phyloP scores from a whole-genome alignment of 208 protist species.

The Trypanosoma congolense region DNA sequence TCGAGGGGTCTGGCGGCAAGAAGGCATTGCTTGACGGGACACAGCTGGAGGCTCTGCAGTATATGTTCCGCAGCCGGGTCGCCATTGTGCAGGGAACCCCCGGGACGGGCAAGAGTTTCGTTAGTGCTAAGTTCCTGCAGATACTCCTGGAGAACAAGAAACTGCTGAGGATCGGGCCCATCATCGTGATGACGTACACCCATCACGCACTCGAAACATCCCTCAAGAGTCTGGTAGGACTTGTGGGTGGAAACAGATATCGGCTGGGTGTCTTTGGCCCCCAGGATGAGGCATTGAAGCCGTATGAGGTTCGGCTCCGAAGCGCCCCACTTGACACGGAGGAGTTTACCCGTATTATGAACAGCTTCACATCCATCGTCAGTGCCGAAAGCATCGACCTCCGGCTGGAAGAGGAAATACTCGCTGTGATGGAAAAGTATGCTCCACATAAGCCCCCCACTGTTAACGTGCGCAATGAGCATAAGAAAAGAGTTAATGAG shows the following conservation, averaged over 20 bases:
- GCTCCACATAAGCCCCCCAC: neutral
- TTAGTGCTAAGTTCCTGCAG: constrained; percentile 28
- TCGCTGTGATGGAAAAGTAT: constrained; percentile 4
- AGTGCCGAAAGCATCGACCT: neutral
- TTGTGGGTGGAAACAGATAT: neutral
- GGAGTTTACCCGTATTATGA: neutral
- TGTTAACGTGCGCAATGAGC: too few relatives aligned
- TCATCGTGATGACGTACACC: constrained; percentile 27
- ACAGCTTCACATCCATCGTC: neutral
- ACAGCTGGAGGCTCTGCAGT: constrained; percentile 17
- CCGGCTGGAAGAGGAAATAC: neutral
- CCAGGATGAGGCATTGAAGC: neutral
- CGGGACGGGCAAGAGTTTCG: constrained; percentile 42
- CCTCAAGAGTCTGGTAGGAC: constrained; percentile 15
- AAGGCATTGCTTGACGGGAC: constrained; percentile 14
- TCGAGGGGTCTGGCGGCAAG: neutral
- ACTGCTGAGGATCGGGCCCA: constrained; percentile 12
- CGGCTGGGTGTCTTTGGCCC: constrained; percentile 1
- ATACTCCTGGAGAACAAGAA: constrained; percentile 17
- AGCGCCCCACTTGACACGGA: neutral
- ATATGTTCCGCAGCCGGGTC: constrained; percentile 18
- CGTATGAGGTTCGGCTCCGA: neutral
- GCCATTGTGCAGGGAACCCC: constrained; percentile 37
- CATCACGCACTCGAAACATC: constrained; percentile 44
- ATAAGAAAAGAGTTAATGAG: neutral